Evolutionary conservation across 768 basidiomycete genomes (phyloP), one percentile per base, ranked within the genome.

Genomic region (Asterophora parasitica): DNA sequence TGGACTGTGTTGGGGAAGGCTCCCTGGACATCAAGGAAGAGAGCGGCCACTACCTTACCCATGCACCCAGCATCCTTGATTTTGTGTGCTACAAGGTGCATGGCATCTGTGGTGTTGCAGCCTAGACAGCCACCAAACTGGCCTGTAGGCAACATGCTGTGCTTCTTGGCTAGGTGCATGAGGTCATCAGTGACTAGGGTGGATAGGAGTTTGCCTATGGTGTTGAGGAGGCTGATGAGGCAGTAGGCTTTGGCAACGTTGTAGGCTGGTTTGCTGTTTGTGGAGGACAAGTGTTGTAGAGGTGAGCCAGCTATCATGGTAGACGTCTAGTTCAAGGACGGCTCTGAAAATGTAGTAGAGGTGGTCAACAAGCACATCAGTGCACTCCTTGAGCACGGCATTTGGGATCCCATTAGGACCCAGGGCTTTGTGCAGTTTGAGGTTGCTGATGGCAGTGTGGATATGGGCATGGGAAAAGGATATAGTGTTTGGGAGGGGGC

Each of bases 21-120:
- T 0, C 66, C 73, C 53, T 73, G 58, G 0, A 77, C 63, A 48
- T 77, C 72, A 1, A 75, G 61, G 57, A 70, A 74, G 0, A 75
- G 64, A 0, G 63, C 56, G 0, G 63, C 63, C 0, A n/a, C n/a
- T n/a, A n/a, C n/a, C n/a, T n/a, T n/a, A n/a, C n/a, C n/a, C n/a
- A n/a, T n/a, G n/a, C n/a, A 33, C 74, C 73, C 75, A 0, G 68
- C 65, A 1, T 62, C 58, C 37, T 50, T n/a, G n/a, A n/a, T n/a
- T n/a, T n/a, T n/a, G n/a, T n/a, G n/a, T n/a, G n/a, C n/a, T n/a
- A n/a, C n/a, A 1, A 62, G 46, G 42, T 66, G 60, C 3, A 71
- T 30, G 0, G 70, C 62, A 51, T 76, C 69, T 0, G 62, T 63
- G 0, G 73, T 69, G 2, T 64, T 58, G 0, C 69, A 26, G 0